Evolutionary conservation across 148 eudicot genomes (phyloP), one percentile per base, ranked within the genome.

Genomic region (Fagopyrum tataricum): DNA sequence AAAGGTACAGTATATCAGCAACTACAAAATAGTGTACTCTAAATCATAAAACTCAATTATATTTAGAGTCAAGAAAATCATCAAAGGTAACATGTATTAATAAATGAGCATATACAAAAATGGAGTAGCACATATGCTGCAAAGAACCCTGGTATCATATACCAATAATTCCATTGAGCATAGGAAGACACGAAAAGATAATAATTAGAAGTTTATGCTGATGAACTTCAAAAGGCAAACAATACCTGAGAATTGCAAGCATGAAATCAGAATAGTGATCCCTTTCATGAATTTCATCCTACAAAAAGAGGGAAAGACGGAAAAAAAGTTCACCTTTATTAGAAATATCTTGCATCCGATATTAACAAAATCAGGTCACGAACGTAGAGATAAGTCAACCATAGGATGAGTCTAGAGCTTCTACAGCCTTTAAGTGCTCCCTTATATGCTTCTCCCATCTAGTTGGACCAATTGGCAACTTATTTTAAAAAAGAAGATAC

Each of bases 281-380:
- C n/a, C 99, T 84, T 75, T 96, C 99, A 81, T 96, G 99, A 77
- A 96, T 92, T 83, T 95, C 99, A 84, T 95, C 99, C 99, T 95
- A 70, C 75, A 73, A 76, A 31, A 15, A 71, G 31, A 26, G 43
- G 18, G 42, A 43, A 20, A 58, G 2, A 37, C 14, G 7, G 17
- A 64, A 64, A 10, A 7, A 14, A 39, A 5, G 4, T 31, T 37
- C 2, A 39, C 69, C 26, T 4, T 5, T 14, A 31, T 10, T 64
- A 4, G n/a, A 62, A 42, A 62, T 4, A n/a, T 62, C 17, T 31
- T 62, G 37, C 14, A 64, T 15, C 44, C 37, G n/a, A 20, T 14
- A 13, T 62, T 1, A 62, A 26, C 7, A 62, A 4, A 61, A 62
- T 7, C 42, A 24, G 43, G 44, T 17, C 8, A 64, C 23, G 15